A percentile compares a stretch with the other conserved stretches of the same genome.
These are phyloP conservation scores for Rhodotorula diobovata DNA, from an alignment of 768 basidiomycete species.

Conservation along the genomic window DNA sequence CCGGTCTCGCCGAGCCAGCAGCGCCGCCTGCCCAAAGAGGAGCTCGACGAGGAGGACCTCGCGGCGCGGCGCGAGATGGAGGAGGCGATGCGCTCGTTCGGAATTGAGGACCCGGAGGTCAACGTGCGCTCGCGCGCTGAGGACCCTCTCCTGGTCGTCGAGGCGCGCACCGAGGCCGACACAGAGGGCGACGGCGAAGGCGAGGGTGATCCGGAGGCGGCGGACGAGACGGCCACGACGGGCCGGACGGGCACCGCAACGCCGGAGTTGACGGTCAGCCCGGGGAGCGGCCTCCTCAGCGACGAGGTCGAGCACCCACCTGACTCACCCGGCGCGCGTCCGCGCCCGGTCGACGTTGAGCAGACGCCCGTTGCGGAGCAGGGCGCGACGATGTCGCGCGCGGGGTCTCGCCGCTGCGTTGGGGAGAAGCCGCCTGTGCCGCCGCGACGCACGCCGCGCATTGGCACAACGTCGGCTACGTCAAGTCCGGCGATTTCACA, in stretches of 20 bases:
- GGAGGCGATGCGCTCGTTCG: constrained; percentile 27
- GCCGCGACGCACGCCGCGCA: constrained; percentile 20
- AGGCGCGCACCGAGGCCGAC: background rate
- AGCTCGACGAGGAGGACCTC: constrained; percentile 37
- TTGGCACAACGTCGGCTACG: constrained; percentile 1
- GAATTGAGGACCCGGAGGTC: constrained; percentile 32
- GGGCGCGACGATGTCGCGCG: background rate
- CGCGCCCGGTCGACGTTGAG: background rate
- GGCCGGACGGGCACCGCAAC: constrained; percentile 1
- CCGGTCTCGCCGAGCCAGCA: background rate
- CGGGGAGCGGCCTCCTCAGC: background rate
- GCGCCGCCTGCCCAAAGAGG: constrained; percentile 24
- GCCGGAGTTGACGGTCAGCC: constrained; percentile 2
- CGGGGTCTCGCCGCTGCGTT: background rate
- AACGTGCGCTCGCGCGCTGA: constrained; percentile 9
- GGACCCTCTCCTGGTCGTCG: constrained; percentile 26
- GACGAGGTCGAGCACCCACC: constrained; percentile 8
- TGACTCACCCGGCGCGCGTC: background rate
- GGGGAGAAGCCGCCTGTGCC: constrained; percentile 19
- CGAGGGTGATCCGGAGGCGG: background rate
- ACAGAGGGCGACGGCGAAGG: background rate
- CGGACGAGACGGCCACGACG: background rate
- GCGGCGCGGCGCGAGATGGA: constrained; percentile 34
- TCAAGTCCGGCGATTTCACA: constrained; percentile 5
- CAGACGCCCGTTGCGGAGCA: background rate